A percentile compares a stretch with the other conserved stretches of the same genome.
Evolutionary conservation across 176 grass and related monocot genomes (phyloP).

Genomic region (Triticum urartu): DNA sequence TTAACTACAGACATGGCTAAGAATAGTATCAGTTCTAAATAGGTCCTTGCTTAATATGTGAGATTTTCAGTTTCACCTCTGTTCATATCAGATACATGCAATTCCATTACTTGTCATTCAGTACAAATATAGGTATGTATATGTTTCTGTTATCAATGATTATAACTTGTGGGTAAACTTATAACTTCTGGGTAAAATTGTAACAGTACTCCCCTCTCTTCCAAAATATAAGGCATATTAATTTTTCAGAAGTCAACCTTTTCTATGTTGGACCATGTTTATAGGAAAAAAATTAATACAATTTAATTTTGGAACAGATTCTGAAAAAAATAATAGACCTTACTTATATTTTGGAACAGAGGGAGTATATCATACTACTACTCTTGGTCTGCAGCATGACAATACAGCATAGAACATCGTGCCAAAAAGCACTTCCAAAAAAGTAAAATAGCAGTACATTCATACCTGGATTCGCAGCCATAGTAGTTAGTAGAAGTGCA

Average conservation of each 20-base stretch:
- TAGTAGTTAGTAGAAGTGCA: neutral
- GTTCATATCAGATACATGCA: neutral
- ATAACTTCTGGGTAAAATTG: neutral
- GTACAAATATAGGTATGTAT: neutral
- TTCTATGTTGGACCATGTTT: neutral
- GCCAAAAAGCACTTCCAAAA: neutral
- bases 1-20: neutral
- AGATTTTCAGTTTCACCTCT: neutral
- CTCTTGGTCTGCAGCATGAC: neutral
- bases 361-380: neutral
- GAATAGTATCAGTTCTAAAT: neutral
- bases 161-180: neutral
- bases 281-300: neutral
- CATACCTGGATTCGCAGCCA: constrained; percentile 2
- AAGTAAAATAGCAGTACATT: neutral
- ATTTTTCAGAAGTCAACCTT: neutral
- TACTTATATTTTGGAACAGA: neutral
- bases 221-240: neutral
- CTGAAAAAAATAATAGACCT: too few species aligned
- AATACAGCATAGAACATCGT: neutral
- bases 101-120: neutral
- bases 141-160: neutral
- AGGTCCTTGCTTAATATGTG: neutral
- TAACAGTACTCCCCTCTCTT: neutral
- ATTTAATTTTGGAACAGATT: too few species aligned